Evolutionary conservation across 306 rosid species (phyloP).

Genomic region (Mucuna pruriens): DNA sequence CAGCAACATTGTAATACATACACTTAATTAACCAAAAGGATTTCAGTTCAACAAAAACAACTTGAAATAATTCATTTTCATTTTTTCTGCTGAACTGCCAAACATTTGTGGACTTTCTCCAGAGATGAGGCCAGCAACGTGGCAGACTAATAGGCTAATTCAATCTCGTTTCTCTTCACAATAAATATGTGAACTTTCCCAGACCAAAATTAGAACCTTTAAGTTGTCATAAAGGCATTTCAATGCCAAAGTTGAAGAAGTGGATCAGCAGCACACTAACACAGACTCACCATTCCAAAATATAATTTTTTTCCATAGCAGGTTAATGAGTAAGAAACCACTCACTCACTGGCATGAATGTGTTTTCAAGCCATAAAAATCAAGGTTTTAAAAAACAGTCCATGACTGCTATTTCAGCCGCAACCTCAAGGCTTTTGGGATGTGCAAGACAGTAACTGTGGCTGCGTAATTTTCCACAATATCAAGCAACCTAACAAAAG

Average conservation of each 20-base stretch:
- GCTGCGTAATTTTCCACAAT: no score
- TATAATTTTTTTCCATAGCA: not conserved
- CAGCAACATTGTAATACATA: not conserved
- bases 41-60: conserved; percentile 30
- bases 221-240: not conserved
- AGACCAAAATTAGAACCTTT: not conserved
- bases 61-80: not conserved
- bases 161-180: conserved; percentile 3
- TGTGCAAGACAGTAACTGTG: no score
- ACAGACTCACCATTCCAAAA: conserved; percentile 3
- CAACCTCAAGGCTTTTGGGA: no score
- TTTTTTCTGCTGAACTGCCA: not conserved
- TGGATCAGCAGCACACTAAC: not conserved
- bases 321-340: not conserved
- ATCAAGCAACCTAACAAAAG: no score
- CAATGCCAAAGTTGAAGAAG: not conserved
- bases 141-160: conserved; percentile 8
- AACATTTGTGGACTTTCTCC: not conserved
- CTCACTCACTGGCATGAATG: not conserved
- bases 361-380: not conserved
- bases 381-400: no score
- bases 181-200: not conserved
- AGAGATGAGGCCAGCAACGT: not conserved
- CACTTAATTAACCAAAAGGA: not conserved
- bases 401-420: no score